phyloP scores from a whole-genome alignment of 2,329 filamentous ascomycete species.

The Mariannaea elegans region DNA sequence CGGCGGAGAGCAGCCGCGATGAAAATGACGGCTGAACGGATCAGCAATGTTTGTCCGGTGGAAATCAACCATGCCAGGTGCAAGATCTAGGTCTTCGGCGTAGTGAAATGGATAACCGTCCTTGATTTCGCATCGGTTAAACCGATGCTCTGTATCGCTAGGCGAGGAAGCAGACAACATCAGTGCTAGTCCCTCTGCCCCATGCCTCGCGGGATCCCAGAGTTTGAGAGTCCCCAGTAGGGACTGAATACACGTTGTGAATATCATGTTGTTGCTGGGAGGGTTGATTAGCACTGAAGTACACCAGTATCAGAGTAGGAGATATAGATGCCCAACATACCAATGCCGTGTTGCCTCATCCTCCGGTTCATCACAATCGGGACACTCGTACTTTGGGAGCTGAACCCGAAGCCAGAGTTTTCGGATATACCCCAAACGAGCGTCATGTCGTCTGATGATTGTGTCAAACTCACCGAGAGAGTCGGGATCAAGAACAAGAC shows the following conservation, averaged over 20 bases:
- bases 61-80: constrained; percentile 17
- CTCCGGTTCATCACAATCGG: constrained; percentile 22
- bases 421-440: constrained; percentile 25
- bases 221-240: constrained; percentile 25
- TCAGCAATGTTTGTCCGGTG: constrained; percentile 5
- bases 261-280: constrained; percentile 24
- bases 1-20: neutral
- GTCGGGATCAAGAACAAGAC: constrained; percentile 23
- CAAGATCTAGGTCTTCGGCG: constrained; percentile 21
- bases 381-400: constrained; percentile 23
- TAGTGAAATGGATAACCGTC: constrained; percentile 25
- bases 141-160: constrained; percentile 27
- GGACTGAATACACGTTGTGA: constrained; percentile 22
- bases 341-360: constrained; percentile 13
- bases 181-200: constrained; percentile 21
- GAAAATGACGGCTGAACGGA: neutral
- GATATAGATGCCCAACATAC: constrained; percentile 21
- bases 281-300: constrained; percentile 13
- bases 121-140: constrained; percentile 16
- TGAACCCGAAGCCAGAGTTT: constrained; percentile 26
- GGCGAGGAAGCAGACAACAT: constrained; percentile 28
- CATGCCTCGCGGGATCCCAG: constrained; percentile 26
- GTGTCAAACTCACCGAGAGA: constrained; percentile 20
- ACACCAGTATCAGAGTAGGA: constrained; percentile 11
- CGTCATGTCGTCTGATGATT: constrained; percentile 19